Base-by-base conservation (phyloP, 306 rosid species). In the Cucurbita argyrosperma region DNA sequence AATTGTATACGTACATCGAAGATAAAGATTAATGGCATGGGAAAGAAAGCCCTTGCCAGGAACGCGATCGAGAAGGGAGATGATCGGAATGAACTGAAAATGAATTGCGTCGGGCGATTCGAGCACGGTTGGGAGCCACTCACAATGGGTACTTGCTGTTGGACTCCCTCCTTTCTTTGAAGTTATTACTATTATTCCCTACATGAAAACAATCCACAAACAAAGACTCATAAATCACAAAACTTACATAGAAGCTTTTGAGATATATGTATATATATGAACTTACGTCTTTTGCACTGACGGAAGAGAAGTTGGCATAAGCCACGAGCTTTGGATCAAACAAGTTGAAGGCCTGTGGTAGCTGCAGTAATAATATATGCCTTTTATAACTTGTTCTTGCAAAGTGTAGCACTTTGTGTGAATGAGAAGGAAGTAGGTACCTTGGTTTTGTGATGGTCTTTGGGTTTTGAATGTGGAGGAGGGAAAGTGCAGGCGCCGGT, bases 1-100 rank as follows among this genome's bases (percentile, higher is more conserved):
- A 16, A 15, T 15, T 16, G 71, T 8, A 53, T 15, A 80, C 96
- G 85, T 86, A 94, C 98, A 89, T 75, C 99, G 67, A 69, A 91
- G 95, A 76, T 94, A 94, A 59, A 94, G 97, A 76, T 91, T 94
- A 81, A 94, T 89, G 81, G 97, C 97, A 81, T 91, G 96, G 23
- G 92, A 85, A 1, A 94, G 78, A 80, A 94, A 85, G 37, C 99
- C 99, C 76, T 83, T 87, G 66, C 99, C 99, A 4, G 90, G 86
- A 75, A 85, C 80, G 59, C 84, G 88, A 80, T 81, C 85, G 38
- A 94, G 97, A 76, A 94, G 99, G 79, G 96, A 84, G 64, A 89
- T 84, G 58, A 94, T 89, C 2, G 99, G 99, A 75, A 94, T 87
- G 76, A 91, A 87, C 52, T 57, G 79, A 49, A 82, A 91, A 6